Evolutionary conservation across 176 grass and related monocot species (phyloP), one percentile per base, ranked within the genome.

Genomic region (Sorghum bicolor): DNA sequence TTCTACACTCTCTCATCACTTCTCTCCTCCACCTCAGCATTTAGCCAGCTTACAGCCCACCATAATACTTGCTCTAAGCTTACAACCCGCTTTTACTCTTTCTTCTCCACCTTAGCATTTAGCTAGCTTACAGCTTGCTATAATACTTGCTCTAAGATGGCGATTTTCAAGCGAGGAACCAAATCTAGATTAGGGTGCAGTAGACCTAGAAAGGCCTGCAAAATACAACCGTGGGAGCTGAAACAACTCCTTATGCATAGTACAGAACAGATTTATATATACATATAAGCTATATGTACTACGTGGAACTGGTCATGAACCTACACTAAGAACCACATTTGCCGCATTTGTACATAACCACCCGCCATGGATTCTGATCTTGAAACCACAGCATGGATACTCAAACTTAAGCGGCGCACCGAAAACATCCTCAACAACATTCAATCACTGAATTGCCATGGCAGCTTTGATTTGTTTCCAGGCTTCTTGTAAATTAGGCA

Each of bases 241-340:
- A 53, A 26, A 74, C 83, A 78, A 79, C 83, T 78, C 83, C 88
- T 90, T 90, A 82, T 90, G 78, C 78, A n/a, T 47, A 66, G 58
- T 72, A 78, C 34, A 78, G 3, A 22, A 72, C 73, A 64, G 17
- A 67, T 65, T n/a, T n/a, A n/a, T 43, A 85, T 86, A 76, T 57
- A 88, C 48, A 52, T 52, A 48, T 48, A 48, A 2, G 4, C 14
- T 48, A 48, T 48, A 52, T 60, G 53, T 85, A 77, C 83, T 72
- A 53, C 36, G 61, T 65, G 22, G 64, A 76, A 70, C 70, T 76
- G 79, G 72, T 78, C 40, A 71, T 78, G 72, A 33, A 28, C 73
- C 72, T 90, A 82, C 15, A 43, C 78, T 82, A 89, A 32, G 64
- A 72, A 33, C 57, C 31, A 89, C 41, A 64, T 77, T 55, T 55